Percentiles rank a stretch among this genome's conserved stretches.
Conservation (phyloP, 2,329 filamentous ascomycete species). For the Incumbomyces delicatus region DNA sequence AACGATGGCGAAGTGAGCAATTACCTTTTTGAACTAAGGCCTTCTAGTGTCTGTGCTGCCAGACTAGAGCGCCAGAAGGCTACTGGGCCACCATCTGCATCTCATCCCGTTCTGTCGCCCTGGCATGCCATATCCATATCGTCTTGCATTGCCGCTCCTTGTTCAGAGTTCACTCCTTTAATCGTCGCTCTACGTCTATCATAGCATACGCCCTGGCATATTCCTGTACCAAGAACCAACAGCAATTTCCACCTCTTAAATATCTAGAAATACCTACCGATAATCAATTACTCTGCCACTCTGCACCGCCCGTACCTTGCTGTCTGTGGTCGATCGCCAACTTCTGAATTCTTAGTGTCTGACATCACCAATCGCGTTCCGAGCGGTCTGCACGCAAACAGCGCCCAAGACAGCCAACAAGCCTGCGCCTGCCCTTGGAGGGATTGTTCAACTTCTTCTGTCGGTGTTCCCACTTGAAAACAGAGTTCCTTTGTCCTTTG, state of each 20-base stretch:
- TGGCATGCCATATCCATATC: constrained; percentile 6
- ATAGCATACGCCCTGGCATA: too few species aligned
- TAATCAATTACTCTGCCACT: too few species aligned
- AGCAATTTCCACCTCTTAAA: too few species aligned
- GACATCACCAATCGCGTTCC: constrained; percentile 3
- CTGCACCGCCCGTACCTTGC: too few species aligned
- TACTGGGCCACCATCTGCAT: too few species aligned
- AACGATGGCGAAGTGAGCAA: background rate
- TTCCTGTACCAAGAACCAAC: too few species aligned
- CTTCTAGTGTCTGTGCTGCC: constrained; percentile 1
- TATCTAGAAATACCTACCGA: too few species aligned
- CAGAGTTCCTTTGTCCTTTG: background rate
- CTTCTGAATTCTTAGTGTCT: background rate
- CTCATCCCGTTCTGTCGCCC: background rate
- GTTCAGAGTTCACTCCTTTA: background rate
- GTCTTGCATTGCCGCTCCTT: constrained; percentile 4
- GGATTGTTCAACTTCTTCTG: background rate
- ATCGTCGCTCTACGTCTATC: background rate
- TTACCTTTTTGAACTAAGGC: background rate
- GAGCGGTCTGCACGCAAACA: background rate
- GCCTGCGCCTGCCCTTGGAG: background rate
- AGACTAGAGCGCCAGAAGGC: background rate
- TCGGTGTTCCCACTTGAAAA: background rate
- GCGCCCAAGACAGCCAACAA: background rate
- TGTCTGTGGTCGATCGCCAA: background rate